Evolutionary conservation across 176 grass and related monocot species (phyloP).

Genomic region (Cenchrus americanus): DNA sequence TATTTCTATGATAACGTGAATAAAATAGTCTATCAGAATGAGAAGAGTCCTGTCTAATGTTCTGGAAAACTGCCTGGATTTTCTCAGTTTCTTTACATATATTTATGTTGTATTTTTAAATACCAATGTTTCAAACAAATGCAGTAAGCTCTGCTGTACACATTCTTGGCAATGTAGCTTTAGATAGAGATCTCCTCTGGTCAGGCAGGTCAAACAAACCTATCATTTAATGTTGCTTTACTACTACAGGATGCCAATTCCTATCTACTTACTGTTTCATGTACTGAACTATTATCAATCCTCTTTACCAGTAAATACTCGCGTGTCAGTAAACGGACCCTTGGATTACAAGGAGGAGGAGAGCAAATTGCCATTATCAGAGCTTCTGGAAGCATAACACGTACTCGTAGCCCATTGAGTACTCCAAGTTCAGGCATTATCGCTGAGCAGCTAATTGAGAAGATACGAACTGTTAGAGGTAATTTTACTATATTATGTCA

Average conservation of each 20-base stretch:
- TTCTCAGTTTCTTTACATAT: background rate
- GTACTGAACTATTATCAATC: constrained; percentile 37
- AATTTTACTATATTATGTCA: constrained; percentile 33
- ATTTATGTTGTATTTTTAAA: background rate
- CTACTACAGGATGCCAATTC: constrained; percentile 11
- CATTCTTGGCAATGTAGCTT: background rate
- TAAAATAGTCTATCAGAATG: constrained; percentile 21
- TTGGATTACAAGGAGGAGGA: constrained; percentile 81
- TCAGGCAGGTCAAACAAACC: background rate
- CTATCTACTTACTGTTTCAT: constrained; percentile 11
- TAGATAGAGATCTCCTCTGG: constrained; percentile 18
- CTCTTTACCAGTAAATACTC: constrained; percentile 78
- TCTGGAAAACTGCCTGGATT: background rate
- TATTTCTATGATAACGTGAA: constrained; percentile 11
- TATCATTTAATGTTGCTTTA: constrained; percentile 32
- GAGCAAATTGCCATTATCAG: constrained; percentile 88
- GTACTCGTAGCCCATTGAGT: constrained; percentile 69
- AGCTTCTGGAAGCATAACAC: constrained; percentile 87
- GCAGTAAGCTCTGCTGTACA: constrained; percentile 8
- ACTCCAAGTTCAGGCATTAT: constrained; percentile 74
- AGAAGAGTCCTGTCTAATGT: background rate
- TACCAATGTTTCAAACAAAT: constrained; percentile 30
- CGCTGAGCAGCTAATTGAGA: constrained; percentile 89
- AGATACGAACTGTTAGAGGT: constrained; percentile 90
- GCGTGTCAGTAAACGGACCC: constrained; percentile 83